phyloP scores from a whole-genome alignment of 352 stramenopile genomes.

The Globisporangium radiosum region DNA sequence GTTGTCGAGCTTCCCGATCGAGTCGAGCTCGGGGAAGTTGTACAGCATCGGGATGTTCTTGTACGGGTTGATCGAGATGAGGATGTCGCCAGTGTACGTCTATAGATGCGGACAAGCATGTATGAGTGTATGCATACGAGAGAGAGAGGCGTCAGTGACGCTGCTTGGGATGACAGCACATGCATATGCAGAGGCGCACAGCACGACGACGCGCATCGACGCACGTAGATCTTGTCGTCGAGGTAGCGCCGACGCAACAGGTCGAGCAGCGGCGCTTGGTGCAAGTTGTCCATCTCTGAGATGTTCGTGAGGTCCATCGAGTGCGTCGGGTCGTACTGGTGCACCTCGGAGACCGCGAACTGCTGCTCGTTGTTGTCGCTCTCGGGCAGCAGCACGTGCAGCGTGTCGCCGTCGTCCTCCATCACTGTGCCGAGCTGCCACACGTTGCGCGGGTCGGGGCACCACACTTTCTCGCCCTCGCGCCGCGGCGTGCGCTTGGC shows the following conservation, averaged over 20 bases:
- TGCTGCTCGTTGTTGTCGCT: slow-evolving; percentile 71
- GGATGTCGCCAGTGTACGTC: slow-evolving; percentile 92
- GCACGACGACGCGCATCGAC: slow-evolving; percentile 5
- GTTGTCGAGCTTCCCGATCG: slow-evolving; percentile 82
- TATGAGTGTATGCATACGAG: not conserved
- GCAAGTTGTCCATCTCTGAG: slow-evolving; percentile 92
- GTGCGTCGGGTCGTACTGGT: slow-evolving; percentile 90
- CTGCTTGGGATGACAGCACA: not conserved
- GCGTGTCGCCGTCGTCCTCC: slow-evolving; percentile 79
- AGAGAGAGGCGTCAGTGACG: not conserved
- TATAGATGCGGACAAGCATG: slow-evolving; percentile 11
- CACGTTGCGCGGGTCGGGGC: slow-evolving; percentile 76
- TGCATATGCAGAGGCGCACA: not conserved
- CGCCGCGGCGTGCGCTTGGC: slow-evolving; percentile 51
- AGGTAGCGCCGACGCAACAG: slow-evolving; percentile 83
- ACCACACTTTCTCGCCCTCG: slow-evolving; percentile 87
- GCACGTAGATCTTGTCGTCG: slow-evolving; percentile 90
- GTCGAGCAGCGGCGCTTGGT: slow-evolving; percentile 88
- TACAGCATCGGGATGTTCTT: slow-evolving; percentile 92
- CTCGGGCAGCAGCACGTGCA: slow-evolving; percentile 78
- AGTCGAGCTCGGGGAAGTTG: slow-evolving; percentile 87
- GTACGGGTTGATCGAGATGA: slow-evolving; percentile 97
- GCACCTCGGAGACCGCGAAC: slow-evolving; percentile 74
- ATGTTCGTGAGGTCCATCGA: slow-evolving; percentile 86
- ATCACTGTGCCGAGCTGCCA: slow-evolving; percentile 83